Percentiles rank a stretch among this genome's conserved stretches.
Evolutionary conservation across 2,329 filamentous ascomycete genomes (phyloP).

Genomic region (Claviceps africana): DNA sequence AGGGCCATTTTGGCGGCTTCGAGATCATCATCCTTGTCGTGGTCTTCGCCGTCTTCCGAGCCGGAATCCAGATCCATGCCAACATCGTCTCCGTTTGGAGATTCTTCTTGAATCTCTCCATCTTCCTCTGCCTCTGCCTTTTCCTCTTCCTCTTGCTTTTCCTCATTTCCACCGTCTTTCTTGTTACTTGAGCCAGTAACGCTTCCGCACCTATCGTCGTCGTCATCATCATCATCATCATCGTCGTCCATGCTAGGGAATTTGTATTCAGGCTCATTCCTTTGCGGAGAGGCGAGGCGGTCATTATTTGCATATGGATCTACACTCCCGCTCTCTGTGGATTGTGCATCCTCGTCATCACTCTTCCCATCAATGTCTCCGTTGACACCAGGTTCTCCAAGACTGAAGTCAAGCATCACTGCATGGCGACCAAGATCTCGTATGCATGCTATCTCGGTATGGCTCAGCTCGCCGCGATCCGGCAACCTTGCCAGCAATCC

Average conservation of each 20-base stretch:
- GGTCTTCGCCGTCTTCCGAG: constrained; percentile 18
- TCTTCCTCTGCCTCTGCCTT: constrained; percentile 8
- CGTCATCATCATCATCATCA: constrained; percentile 11
- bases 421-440: constrained; percentile 70
- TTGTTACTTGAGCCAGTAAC: neutral
- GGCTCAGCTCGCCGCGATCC: constrained; percentile 59
- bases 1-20: constrained; percentile 35
- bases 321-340: constrained; percentile 13
- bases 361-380: constrained; percentile 34
- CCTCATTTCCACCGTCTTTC: constrained; percentile 3
- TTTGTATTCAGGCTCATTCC: neutral
- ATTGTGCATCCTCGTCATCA: constrained; percentile 23
- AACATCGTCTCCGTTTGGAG: constrained; percentile 17
- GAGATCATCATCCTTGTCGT: constrained; percentile 22
- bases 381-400: constrained; percentile 28
- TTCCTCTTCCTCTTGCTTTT: constrained; percentile 5
- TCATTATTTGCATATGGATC: neutral
- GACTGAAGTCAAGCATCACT: constrained; percentile 41
- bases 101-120: constrained; percentile 1
- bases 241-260: constrained; percentile 4
- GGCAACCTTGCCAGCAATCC: constrained; percentile 62
- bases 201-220: constrained; percentile 8
- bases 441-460: constrained; percentile 60
- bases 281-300: neutral
- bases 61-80: constrained; percentile 29